phyloP scores from a whole-genome alignment of 805 yeast genomes.

The Clavispora carvajalis region DNA sequence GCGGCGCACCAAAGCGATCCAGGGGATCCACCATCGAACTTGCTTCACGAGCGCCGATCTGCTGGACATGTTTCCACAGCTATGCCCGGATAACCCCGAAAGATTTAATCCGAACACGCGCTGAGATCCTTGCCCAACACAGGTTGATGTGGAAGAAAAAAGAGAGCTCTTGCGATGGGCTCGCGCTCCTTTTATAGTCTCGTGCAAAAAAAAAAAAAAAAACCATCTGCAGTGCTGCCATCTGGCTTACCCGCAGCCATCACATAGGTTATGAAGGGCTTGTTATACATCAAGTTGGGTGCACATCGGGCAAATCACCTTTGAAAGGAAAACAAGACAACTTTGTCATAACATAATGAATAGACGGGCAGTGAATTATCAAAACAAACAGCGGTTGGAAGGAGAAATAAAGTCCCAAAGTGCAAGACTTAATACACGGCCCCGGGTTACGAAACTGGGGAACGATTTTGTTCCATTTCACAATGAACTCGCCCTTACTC shows the following conservation, averaged over 20 bases:
- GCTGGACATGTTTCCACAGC: slow-evolving; percentile 41
- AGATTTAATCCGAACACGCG: slow-evolving; percentile 20
- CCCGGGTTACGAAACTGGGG: neutral
- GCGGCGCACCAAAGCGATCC: neutral
- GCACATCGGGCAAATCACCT: too few species aligned
- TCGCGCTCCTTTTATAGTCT: slow-evolving; percentile 1
- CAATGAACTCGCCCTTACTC: slow-evolving; percentile 27
- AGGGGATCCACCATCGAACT: slow-evolving; percentile 26
- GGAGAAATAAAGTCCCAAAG: neutral
- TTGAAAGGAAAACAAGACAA: neutral
- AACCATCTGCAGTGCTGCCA: neutral
- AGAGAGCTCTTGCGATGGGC: neutral
- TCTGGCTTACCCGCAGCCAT: neutral
- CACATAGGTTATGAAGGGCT: too few species aligned
- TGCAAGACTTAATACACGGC: neutral
- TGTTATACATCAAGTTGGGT: too few species aligned
- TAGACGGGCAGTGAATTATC: slow-evolving; percentile 27
- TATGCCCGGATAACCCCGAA: slow-evolving; percentile 23
- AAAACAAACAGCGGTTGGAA: slow-evolving; percentile 12
- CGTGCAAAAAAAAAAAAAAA: neutral
- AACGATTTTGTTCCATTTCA: slow-evolving; percentile 30
- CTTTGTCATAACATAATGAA: slow-evolving; percentile 16
- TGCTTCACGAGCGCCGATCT: slow-evolving; percentile 76
- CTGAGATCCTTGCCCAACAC: slow-evolving; percentile 49
- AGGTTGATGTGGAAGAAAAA: slow-evolving; percentile 38